Percentiles rank a stretch among this genome's conserved stretches.
phyloP scores from a whole-genome alignment of 2,329 filamentous ascomycete species.

The Aspergillus ochraceoroseus region DNA sequence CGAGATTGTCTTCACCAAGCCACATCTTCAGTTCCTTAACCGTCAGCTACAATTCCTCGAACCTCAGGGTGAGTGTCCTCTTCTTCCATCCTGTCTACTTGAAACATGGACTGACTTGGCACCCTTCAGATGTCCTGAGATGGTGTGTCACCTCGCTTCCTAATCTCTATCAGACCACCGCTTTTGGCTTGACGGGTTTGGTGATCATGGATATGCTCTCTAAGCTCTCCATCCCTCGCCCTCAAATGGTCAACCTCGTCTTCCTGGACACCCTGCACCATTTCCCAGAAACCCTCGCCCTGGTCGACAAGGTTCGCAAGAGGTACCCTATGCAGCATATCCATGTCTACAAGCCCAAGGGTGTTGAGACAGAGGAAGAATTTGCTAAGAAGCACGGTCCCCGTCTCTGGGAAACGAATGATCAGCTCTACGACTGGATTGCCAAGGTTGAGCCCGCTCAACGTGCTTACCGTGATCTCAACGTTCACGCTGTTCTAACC shows the following conservation, averaged over 20 bases:
- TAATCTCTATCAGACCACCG: slow-evolving; percentile 79
- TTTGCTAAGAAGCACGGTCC: slow-evolving; percentile 80
- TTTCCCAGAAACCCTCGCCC: slow-evolving; percentile 69
- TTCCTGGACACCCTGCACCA: slow-evolving; percentile 83
- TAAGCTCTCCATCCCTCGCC: slow-evolving; percentile 47
- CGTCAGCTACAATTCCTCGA: slow-evolving; percentile 79
- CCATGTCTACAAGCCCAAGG: slow-evolving; percentile 85
- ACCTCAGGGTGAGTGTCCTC: slow-evolving; percentile 57
- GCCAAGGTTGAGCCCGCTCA: slow-evolving; percentile 97
- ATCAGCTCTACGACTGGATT: slow-evolving; percentile 91
- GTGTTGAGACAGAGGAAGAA: slow-evolving; percentile 64
- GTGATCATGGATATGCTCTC: slow-evolving; percentile 69
- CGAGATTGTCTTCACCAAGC: slow-evolving; percentile 76
- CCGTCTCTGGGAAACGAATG: slow-evolving; percentile 75
- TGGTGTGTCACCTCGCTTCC: slow-evolving; percentile 91
- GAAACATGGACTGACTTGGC: slow-evolving; percentile 15
- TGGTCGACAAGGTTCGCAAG: slow-evolving; percentile 68
- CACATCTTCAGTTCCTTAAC: slow-evolving; percentile 88
- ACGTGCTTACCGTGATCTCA: slow-evolving; percentile 79
- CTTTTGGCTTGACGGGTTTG: slow-evolving; percentile 75
- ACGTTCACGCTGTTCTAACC: slow-evolving; percentile 85
- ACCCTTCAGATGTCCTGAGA: slow-evolving; percentile 66
- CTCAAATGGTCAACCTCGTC: slow-evolving; percentile 52
- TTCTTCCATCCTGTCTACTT: slow-evolving; percentile 9
- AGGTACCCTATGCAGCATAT: slow-evolving; percentile 74